Base-by-base conservation (phyloP, 2,329 filamentous ascomycete species). In the Scytalidium sp. region DNA sequence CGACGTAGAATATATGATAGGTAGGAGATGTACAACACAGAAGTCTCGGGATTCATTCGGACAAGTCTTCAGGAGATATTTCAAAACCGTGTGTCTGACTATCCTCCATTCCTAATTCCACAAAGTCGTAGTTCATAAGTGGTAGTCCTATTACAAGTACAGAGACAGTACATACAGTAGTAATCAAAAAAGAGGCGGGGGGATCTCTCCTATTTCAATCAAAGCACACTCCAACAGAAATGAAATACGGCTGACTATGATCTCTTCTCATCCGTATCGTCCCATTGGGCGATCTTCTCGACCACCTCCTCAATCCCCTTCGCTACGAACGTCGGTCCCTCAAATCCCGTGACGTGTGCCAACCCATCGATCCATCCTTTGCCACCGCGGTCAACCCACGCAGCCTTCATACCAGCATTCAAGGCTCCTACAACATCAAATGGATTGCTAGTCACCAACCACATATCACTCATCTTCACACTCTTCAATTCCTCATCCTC, bases 361-460 rank as follows among this genome's bases (percentile, higher is more conserved):
- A 88, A 67, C 9, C 67, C 69, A 68, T 91, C 87, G 52, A 75
- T 70, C 87, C 87, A 90, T 2, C 85, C 85, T 8, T 50, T 54
- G 15, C 79, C 78, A 13, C 63, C 66, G 21, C 87, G 71, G 68
- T 90, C 84, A 5, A 91, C 78, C 82, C 84, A 90, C 11, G 76
- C 81, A 20, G 82, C 78, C 58, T 78, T 75, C 68, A 90, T 69
- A 0, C 86, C 86, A 4, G 76, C 73, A 1, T 73, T 73, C 52
- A 74, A 75, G 1, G 86, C 83, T 0, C 88, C 87, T 0, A 83
- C 76, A 15, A 87, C 70, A 63, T 91, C 87, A 62, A 91, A 91
- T 2, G 87, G 83, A 62, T 91, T 91, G 1, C 81, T 80, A 56
- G 79, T 87, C 5, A 92, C 75, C 7, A 91, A 66, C 84, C 86